Conservation (phyloP, 2,329 filamentous ascomycete genomes). For the Cyanodermella asteris region DNA sequence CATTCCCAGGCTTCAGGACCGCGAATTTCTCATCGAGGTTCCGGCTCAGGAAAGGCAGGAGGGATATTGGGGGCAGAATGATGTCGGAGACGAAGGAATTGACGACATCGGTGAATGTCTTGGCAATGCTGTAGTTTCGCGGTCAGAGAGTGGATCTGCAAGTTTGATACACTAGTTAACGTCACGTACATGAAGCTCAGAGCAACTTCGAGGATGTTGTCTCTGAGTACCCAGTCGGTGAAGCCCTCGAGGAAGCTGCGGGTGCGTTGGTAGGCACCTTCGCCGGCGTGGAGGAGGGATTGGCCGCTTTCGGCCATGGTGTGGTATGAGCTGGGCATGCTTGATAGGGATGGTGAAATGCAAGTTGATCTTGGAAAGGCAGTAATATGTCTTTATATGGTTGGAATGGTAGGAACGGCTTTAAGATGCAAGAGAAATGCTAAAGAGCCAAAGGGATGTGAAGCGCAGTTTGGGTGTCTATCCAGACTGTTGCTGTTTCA, state of each 20-base stretch:
- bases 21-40: constrained; percentile 59
- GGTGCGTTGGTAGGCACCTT: constrained; percentile 22
- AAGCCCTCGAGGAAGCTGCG: constrained; percentile 39
- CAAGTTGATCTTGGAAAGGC: no score
- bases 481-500: no score
- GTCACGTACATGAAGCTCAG: constrained; percentile 46
- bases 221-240: constrained; percentile 49
- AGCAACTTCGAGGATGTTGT: constrained; percentile 55
- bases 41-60: constrained; percentile 45
- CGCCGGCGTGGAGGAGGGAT: constrained; percentile 15
- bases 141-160: constrained; percentile 3
- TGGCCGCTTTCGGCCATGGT: no score
- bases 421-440: no score
- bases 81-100: constrained; percentile 52
- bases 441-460: no score
- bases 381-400: no score
- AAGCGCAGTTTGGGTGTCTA: no score
- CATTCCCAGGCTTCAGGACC: constrained; percentile 35
- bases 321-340: no score
- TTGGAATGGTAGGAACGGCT: no score
- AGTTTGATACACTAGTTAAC: neutral
- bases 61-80: constrained; percentile 44
- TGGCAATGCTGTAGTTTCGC: constrained; percentile 32
- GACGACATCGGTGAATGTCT: constrained; percentile 48
- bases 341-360: constrained; percentile 1